Conservation (phyloP, 2,329 filamentous ascomycete species). For the Sarocladiaceae sp. region DNA sequence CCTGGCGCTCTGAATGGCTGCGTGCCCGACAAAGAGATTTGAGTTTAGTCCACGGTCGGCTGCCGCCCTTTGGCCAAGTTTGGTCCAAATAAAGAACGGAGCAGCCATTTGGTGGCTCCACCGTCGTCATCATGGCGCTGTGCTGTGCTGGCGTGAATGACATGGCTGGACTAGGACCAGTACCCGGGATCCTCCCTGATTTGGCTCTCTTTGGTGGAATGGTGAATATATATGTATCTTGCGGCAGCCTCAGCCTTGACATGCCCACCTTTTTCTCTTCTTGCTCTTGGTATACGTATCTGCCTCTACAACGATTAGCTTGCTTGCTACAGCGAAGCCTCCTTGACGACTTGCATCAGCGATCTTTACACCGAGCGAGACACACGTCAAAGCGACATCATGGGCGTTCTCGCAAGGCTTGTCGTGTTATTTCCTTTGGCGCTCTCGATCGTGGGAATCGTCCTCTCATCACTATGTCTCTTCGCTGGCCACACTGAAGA, state of each 20-base stretch:
- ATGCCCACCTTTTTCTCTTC: background rate
- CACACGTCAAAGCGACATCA: slow-evolving; percentile 7
- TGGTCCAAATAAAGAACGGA: background rate
- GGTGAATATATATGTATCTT: background rate
- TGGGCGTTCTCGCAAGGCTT: slow-evolving; percentile 19
- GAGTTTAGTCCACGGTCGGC: no score
- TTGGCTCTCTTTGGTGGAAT: background rate
- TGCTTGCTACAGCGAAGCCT: background rate
- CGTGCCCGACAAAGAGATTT: no score
- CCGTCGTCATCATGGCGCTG: background rate
- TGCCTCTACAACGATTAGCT: no score
- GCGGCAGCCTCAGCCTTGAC: background rate
- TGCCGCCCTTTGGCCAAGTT: no score
- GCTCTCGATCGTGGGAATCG: slow-evolving; percentile 32
- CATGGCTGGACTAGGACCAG: background rate
- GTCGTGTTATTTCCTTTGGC: slow-evolving; percentile 31
- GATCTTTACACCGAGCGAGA: background rate
- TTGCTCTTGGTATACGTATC: no score
- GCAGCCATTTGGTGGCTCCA: background rate
- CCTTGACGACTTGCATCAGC: background rate
- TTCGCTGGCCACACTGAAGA: slow-evolving; percentile 36
- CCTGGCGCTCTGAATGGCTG: no score
- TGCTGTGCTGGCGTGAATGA: background rate
- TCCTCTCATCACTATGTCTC: slow-evolving; percentile 34
- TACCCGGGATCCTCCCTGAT: background rate